Evolutionary conservation across 495 filamentous ascomycete species (phyloP).

Genomic region (Xylaria castorea): DNA sequence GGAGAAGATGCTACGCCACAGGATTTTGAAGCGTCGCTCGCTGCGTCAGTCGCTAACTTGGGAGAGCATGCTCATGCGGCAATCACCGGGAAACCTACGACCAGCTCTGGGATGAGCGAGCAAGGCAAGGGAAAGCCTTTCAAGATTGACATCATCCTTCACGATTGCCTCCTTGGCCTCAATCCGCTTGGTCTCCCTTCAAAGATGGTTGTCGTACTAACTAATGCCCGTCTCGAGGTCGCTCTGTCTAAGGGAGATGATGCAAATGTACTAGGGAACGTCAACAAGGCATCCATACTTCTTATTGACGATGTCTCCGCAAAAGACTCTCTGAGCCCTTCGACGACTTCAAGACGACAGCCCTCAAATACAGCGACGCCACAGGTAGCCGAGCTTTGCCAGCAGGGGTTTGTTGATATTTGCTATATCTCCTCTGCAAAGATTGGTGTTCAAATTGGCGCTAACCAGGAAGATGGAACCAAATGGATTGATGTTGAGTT

Average conservation of each 20-base stretch:
- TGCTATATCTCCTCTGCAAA: constrained; percentile 83
- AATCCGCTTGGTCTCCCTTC: constrained; percentile 79
- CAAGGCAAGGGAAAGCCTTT: constrained; percentile 51
- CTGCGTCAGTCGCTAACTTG: constrained; percentile 79
- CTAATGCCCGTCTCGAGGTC: constrained; percentile 72
- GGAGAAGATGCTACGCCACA: constrained; percentile 71
- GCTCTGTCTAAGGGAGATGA: constrained; percentile 65
- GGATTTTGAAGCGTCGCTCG: constrained; percentile 76
- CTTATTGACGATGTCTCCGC: constrained; percentile 78
- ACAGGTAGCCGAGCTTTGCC: constrained; percentile 70
- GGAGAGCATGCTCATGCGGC: constrained; percentile 63
- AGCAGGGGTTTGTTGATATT: constrained; percentile 81
- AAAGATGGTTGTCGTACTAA: constrained; percentile 78
- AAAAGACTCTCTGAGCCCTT: constrained; percentile 54
- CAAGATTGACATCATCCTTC: constrained; percentile 74
- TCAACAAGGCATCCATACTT: constrained; percentile 82
- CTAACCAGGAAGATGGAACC: constrained; percentile 57
- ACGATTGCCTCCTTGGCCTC: constrained; percentile 82
- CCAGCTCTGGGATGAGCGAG: constrained; percentile 17
- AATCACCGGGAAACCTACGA: constrained; percentile 43
- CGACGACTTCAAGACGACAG: constrained; percentile 47
- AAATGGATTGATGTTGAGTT: constrained; percentile 81
- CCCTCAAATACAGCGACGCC: constrained; percentile 58
- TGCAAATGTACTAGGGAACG: constrained; percentile 65
- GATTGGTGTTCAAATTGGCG: constrained; percentile 62